These are phyloP conservation scores for Phanerochaete carnosa DNA, from an alignment of 768 basidiomycete genomes.

Conservation along the genomic window DNA sequence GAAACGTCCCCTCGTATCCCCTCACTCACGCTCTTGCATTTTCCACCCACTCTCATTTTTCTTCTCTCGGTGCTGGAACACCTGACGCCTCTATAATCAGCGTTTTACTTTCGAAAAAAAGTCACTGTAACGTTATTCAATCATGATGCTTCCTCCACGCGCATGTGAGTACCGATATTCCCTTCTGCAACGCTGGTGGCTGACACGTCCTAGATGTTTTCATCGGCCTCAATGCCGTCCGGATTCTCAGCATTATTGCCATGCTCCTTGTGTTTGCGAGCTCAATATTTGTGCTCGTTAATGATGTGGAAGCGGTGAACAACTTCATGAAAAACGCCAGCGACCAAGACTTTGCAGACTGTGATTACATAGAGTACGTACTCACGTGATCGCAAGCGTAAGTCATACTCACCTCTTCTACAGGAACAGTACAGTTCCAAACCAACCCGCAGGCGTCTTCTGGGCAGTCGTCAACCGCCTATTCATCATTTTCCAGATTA, in stretches of 20 bases:
- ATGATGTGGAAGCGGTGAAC: constrained; percentile 75
- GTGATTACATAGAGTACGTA: constrained; percentile 76
- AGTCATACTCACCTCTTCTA: constrained; percentile 21
- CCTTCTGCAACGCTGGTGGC: not conserved
- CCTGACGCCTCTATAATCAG: constrained; percentile 12
- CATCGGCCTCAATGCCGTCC: constrained; percentile 76
- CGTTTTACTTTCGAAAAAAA: not conserved
- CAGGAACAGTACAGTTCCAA: constrained; percentile 78
- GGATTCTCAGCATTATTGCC: constrained; percentile 74
- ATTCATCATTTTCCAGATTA: constrained; percentile 81
- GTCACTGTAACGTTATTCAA: not conserved
- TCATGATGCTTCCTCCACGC: constrained; percentile 40
- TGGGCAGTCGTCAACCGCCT: constrained; percentile 89
- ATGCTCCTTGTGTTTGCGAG: constrained; percentile 79
- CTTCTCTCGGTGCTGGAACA: constrained; percentile 27
- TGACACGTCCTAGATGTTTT: constrained; percentile 45
- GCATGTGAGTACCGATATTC: constrained; percentile 37
- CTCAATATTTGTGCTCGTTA: constrained; percentile 70
- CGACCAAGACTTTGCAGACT: constrained; percentile 43
- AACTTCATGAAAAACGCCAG: constrained; percentile 43
- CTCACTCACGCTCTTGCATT: not conserved
- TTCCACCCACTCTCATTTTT: constrained; percentile 9
- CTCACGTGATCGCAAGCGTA: not conserved
- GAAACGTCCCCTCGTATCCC: not conserved
- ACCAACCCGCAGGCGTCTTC: constrained; percentile 87